Evolutionary conservation across 768 basidiomycete genomes (phyloP), one percentile per base, ranked within the genome.

Genomic region (Chlorophyllum brunneum): DNA sequence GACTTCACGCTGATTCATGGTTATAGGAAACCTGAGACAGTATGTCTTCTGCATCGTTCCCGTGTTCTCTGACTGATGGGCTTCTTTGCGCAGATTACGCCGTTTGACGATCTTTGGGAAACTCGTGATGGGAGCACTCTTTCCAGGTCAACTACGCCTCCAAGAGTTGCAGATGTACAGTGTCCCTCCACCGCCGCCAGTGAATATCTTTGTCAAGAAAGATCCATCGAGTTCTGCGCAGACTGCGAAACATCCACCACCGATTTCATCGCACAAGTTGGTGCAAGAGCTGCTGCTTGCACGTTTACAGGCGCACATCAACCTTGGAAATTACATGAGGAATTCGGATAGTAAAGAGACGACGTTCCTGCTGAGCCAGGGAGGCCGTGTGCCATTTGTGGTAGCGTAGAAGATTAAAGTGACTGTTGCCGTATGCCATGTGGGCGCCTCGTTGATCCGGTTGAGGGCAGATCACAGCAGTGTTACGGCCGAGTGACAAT

Each of bases 191-290:
- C 62, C 65, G 4, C 76, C 77, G 0, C 69, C 71, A 1, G 61
- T 61, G 18, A 81, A 76, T 60, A 63, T 65, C 0, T 78, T 70
- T 56, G 70, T 80, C 61, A 72, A 63, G 49, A 62, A 50, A 31
- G 58, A 63, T 50, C 58, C 55, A n/a, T 33, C 53, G 29, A 44
- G 39, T 13, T 43, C 60, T 24, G 13, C 57, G 56, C 46, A 40
- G 30, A 36, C 24, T 23, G 20, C 51, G 42, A 56, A 55, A 39
- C 57, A 37, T 20, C 59, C 56, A 7, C 61, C 61, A 34, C 59
- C 53, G 6, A 54, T 71, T 5, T 54, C 65, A 5, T 39, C 62
- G 1, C 56, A 61, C 27, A 63, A 58, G 52, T 44, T 74, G 31
- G 60, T 72, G 6, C 48, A 56, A 5, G 67, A 65, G 34, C 41